Base-by-base conservation (phyloP, 257 asterid species). In the Ligustrum vulgare region DNA sequence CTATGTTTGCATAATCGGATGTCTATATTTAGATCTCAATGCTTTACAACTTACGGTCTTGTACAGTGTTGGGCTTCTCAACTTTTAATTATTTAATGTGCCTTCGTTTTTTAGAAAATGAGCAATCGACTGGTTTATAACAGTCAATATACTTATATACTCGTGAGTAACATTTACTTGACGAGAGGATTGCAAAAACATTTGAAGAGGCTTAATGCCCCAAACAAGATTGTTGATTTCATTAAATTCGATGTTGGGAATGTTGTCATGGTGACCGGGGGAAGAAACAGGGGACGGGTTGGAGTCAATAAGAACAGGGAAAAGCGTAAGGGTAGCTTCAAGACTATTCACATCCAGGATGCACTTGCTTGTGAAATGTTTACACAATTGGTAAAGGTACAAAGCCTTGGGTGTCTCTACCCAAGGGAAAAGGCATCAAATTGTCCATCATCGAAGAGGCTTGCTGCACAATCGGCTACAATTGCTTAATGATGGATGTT, bases 261-360 rank as follows among this genome's bases (percentile, higher is more conserved):
- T 49, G 58, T 49, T 45, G 56, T 49, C 58, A 49, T 49, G 58
- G 58, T 49, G 58, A 49, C 58, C 5, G 58, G 58, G 15, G 58
- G 58, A 49, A 49, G 58, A 49, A 49, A 49, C 58, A 49, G 58
- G 58, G 58, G 58, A 16, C 58, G 58, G 58, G 58, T 49, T 49
- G 58, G 58, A 16, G 58, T 49, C 58, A 49, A 15, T 49, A 49
- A 49, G 22, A 49, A 49, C 58, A 49, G 58, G 58, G 58, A 49
- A 49, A 49, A 49, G 20, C 58, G 16, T 4, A 49, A 49, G 58
- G 58, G 58, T 16, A 49, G 58, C 58, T 49, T 49, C 7, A 22
- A 49, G 20, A 49, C 22, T 22, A 49, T 49, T 49, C 58, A 49
- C 58, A 5, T 49, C 58, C 58, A 49, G 58, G 58, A 49, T 18